These are phyloP conservation scores for Xylaria flabelliformis DNA, from an alignment of 495 filamentous ascomycete genomes.

Conservation along the genomic window DNA sequence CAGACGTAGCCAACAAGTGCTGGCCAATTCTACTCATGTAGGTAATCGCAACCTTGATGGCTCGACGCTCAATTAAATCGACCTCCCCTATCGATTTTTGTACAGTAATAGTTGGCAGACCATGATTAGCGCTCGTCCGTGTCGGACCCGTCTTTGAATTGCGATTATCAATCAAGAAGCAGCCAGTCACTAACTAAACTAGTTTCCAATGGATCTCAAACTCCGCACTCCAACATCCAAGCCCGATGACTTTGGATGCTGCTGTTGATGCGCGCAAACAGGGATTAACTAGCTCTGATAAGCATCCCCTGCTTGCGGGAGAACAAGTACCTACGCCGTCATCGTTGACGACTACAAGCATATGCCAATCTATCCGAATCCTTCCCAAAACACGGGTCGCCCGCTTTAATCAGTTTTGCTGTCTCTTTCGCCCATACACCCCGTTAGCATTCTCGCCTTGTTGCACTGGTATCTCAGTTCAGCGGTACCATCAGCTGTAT, in stretches of 20 bases:
- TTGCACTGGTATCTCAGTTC: background rate
- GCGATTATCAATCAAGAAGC: constrained; percentile 7
- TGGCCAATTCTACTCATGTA: background rate
- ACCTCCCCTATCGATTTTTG: background rate
- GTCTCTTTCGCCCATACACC: background rate
- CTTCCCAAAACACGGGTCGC: background rate
- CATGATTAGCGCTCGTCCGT: background rate
- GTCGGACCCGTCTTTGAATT: background rate
- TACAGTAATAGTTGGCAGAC: background rate
- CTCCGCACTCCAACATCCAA: constrained; percentile 10
- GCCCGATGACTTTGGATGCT: background rate
- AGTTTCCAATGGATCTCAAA: background rate
- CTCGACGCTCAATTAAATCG: background rate
- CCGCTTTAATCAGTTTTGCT: background rate
- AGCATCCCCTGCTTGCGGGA: background rate
- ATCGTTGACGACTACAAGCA: constrained; percentile 8
- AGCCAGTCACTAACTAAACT: background rate
- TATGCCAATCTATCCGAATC: background rate
- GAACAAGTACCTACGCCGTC: constrained; percentile 4
- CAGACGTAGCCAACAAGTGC: background rate
- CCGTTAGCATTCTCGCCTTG: background rate
- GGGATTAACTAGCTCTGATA: constrained; percentile 12
- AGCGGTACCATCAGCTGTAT: background rate
- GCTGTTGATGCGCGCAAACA: constrained; percentile 2
- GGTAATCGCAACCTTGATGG: background rate